Evolutionary conservation across 345 rosid species (phyloP).

Genomic region (Salix purpurea): DNA sequence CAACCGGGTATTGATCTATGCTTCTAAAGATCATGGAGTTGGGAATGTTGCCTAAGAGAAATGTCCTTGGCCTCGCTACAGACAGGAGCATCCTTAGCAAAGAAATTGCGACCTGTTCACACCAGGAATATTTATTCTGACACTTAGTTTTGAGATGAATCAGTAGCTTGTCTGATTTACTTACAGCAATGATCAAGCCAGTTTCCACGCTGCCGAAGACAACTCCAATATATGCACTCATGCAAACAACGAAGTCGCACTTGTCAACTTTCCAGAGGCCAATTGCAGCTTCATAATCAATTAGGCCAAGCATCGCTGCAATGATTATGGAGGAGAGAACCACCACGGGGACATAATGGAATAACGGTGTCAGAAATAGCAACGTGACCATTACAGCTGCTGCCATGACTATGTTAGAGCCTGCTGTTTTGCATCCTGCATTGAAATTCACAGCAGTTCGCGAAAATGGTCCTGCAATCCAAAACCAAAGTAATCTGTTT

Average conservation of each 20-base stretch:
- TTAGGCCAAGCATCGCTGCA: constrained; percentile 28
- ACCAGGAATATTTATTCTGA: neutral
- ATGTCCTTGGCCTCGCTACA: constrained; percentile 31
- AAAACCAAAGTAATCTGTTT: neutral
- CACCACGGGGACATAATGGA: constrained; percentile 27
- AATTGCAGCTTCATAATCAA: constrained; percentile 27
- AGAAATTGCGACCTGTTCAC: constrained; percentile 19
- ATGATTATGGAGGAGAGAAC: constrained; percentile 32
- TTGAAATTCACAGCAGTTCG: constrained; percentile 37
- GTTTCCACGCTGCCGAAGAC: constrained; percentile 21
- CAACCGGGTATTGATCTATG: constrained; percentile 19
- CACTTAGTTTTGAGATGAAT: neutral
- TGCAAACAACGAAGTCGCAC: constrained; percentile 30
- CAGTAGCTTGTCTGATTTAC: neutral
- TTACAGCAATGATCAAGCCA: constrained; percentile 30
- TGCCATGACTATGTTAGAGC: constrained; percentile 37
- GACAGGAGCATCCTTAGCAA: constrained; percentile 22
- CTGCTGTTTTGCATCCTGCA: constrained; percentile 32
- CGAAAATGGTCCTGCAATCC: constrained; percentile 29
- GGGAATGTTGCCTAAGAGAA: constrained; percentile 28
- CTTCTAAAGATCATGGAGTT: constrained; percentile 17
- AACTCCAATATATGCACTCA: constrained; percentile 26
- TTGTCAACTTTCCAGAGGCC: constrained; percentile 40
- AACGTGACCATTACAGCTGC: constrained; percentile 21
- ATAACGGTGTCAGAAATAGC: constrained; percentile 25